Conservation (phyloP, 805 yeast species). For the Danielia oregonensis region DNA sequence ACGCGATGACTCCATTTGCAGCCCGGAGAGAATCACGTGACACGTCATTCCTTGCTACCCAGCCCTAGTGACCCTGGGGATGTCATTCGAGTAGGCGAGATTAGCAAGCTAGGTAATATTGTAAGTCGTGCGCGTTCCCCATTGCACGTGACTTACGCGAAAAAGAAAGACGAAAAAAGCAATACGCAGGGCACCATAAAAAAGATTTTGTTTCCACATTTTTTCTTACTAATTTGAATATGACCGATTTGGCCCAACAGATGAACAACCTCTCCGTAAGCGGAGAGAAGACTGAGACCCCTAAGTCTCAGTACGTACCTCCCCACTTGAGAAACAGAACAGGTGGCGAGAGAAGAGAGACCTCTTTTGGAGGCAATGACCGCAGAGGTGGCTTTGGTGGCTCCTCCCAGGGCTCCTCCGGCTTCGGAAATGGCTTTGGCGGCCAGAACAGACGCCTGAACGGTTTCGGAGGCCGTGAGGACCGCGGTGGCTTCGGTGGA, state of each 20-base stretch:
- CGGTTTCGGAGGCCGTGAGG: conserved; percentile 9
- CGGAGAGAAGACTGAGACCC: conserved; percentile 27
- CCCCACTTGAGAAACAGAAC: conserved; percentile 33
- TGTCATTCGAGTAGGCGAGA: no score
- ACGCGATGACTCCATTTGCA: no score
- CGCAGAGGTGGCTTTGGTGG: conserved; percentile 31
- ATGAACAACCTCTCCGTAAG: conserved; percentile 54
- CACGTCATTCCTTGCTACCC: no score
- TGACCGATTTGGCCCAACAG: conserved; percentile 58
- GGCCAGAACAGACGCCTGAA: conserved; percentile 14
- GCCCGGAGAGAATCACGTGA: no score
- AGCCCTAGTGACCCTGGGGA: no score
- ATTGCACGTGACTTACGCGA: not conserved
- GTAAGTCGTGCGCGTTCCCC: no score
- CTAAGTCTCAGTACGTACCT: conserved; percentile 25
- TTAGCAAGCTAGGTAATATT: no score
- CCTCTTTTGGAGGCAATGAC: conserved; percentile 13
- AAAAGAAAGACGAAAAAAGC: conserved; percentile 2
- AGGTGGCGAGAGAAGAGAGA: conserved; percentile 18
- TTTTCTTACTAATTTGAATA: conserved; percentile 23
- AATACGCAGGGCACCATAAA: not conserved
- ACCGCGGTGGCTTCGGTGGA: conserved; percentile 20
- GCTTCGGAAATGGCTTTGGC: conserved; percentile 29
- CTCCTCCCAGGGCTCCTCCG: not conserved
- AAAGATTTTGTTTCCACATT: conserved; percentile 3